Evolutionary conservation across 1,284 basidiomycete genomes (phyloP), one percentile per base, ranked within the genome.

Genomic region (Microbotryum scabiosae): DNA sequence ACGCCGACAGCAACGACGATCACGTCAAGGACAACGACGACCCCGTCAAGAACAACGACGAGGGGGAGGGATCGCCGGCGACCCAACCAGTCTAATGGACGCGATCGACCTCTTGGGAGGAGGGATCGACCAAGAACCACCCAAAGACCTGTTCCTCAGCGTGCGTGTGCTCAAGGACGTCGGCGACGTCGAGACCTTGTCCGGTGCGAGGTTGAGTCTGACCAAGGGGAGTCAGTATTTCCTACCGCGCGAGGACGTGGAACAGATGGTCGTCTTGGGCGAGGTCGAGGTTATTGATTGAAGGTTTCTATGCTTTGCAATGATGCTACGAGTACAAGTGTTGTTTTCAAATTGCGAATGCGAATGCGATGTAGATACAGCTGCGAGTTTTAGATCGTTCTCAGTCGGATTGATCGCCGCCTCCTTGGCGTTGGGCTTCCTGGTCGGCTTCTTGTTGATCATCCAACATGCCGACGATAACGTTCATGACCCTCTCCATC

Each of bases 201-300:
- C 85, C 59, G 75, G 77, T 21, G 90, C 90, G 41, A 83, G 82
- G 62, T 85, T 97, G 61, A 86, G 92, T 73, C 91, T 97, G 73
- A 82, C 83, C 69, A 88, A 86, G 74, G 92, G 91, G 0, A 87
- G 91, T 75, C 78, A 91, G 61, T 92, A 90, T 72, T 83, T 90
- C 78, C 85, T 96, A 55, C 80, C 87, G 51, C 79, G 89, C 67
- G 82, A 85, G 12, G 89, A 94, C 74, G 85, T 97, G 62, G 93
- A 97, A 74, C 85, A 90, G 73, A 80, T 97, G 67, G 88, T 97
- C 69, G 84, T 93, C 1, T 88, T 92, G 72, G 92, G 91, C 4
- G 94, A 87, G 75, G 77, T 97, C 64, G 88, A 93, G 76, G 44
- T 68, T 8, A 59, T 68, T 44, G 60, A 66, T 43, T 68, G 53